phyloP scores from a whole-genome alignment of 2,329 filamentous ascomycete genomes.

The Neoscytalidium dimidiatum region DNA sequence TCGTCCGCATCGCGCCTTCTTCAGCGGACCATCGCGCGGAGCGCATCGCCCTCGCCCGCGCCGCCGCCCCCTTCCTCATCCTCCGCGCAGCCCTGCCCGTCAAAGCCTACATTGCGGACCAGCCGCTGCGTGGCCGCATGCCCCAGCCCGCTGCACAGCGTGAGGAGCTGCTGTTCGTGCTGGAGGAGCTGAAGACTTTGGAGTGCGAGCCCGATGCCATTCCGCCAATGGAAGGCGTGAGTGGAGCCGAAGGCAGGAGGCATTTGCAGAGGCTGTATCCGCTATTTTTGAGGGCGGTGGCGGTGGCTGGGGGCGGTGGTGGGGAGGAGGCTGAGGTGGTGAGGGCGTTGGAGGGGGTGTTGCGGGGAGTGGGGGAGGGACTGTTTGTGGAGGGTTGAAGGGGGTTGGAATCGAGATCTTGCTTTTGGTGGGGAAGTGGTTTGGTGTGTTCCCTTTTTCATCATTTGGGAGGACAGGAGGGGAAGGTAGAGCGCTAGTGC shows the following conservation, averaged over 20 bases:
- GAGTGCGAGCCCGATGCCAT: constrained; percentile 71
- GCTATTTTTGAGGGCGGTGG: constrained; percentile 66
- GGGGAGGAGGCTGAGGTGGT: constrained; percentile 64
- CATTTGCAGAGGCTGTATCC: constrained; percentile 83
- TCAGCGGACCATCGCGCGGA: constrained; percentile 25
- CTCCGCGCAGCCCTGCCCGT: constrained; percentile 78
- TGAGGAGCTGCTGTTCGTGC: constrained; percentile 73
- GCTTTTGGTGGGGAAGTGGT: not conserved
- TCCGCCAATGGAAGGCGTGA: constrained; percentile 43
- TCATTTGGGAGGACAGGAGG: too few relatives aligned
- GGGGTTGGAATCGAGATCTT: not conserved
- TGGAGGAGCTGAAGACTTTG: constrained; percentile 67
- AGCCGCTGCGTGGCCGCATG: constrained; percentile 84
- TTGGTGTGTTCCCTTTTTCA: too few relatives aligned
- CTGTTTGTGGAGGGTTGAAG: constrained; percentile 32
- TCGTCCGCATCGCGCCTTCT: constrained; percentile 57
- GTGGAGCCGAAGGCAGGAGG: constrained; percentile 51
- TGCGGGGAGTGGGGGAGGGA: constrained; percentile 43
- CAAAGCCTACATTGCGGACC: constrained; percentile 86
- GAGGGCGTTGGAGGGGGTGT: constrained; percentile 40
- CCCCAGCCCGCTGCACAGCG: constrained; percentile 82
- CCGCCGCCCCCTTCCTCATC: constrained; percentile 78
- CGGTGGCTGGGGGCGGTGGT: constrained; percentile 54
- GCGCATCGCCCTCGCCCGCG: constrained; percentile 67
- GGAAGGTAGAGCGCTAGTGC: too few relatives aligned